Conservation (phyloP, 2,329 filamentous ascomycete genomes). For the Cercospora janseana region DNA sequence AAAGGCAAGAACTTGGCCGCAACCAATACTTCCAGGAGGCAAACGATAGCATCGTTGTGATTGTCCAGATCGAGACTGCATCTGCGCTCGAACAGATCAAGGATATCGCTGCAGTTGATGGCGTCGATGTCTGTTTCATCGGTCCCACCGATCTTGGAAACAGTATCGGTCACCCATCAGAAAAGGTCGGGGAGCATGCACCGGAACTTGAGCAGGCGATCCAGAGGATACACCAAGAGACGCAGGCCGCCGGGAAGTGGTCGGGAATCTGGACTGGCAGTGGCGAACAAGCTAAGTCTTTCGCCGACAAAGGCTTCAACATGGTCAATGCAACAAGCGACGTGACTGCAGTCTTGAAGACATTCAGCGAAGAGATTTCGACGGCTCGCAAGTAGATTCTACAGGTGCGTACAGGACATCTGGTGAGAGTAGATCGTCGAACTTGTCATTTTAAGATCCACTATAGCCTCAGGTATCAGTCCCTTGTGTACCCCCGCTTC, state of each 20-base stretch:
- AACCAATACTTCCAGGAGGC: slow-evolving; percentile 55
- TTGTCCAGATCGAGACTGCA: slow-evolving; percentile 49
- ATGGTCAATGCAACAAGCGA: slow-evolving; percentile 48
- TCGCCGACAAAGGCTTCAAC: slow-evolving; percentile 55
- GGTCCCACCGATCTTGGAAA: slow-evolving; percentile 59
- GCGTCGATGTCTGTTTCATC: slow-evolving; percentile 52
- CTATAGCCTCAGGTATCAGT: no score
- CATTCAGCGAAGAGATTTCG: slow-evolving; percentile 32
- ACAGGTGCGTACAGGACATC: no score
- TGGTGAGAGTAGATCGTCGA: not conserved
- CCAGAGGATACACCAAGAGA: slow-evolving; percentile 51
- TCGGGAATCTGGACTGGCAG: slow-evolving; percentile 56
- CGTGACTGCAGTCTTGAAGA: slow-evolving; percentile 32
- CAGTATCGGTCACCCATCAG: slow-evolving; percentile 55
- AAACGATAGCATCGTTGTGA: slow-evolving; percentile 53
- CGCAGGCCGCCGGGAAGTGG: slow-evolving; percentile 53
- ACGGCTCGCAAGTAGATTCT: slow-evolving; percentile 28
- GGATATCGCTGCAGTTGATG: slow-evolving; percentile 52
- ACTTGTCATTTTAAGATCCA: no score
- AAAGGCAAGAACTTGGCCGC: slow-evolving; percentile 19
- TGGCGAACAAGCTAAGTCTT: slow-evolving; percentile 52
- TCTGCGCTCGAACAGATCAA: slow-evolving; percentile 43
- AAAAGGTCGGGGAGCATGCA: slow-evolving; percentile 46
- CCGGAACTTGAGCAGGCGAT: slow-evolving; percentile 54
- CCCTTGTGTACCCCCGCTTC: no score